Evolutionary conservation across 176 grass and related monocot species (phyloP).

Genomic region (Oryza officinalis): DNA sequence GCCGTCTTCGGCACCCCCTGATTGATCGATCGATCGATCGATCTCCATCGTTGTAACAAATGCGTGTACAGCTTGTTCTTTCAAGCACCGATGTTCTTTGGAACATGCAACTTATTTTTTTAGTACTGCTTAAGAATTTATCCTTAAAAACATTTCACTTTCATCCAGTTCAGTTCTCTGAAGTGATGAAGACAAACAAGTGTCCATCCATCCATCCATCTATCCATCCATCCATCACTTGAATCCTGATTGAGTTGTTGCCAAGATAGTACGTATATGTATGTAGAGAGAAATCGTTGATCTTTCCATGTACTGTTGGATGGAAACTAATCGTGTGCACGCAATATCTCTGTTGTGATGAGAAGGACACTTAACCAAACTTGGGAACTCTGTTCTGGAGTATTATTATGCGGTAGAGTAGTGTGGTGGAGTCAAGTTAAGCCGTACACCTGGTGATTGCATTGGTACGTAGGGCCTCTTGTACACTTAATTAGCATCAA

Average conservation of each 20-base stretch:
- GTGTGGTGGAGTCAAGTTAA: background rate
- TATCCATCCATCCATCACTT: background rate
- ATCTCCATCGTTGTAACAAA: background rate
- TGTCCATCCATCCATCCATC: background rate
- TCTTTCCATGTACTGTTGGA: no score
- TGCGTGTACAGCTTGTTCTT: background rate
- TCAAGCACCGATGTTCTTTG: background rate
- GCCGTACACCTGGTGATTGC: background rate
- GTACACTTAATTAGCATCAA: no score
- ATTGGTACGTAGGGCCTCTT: background rate
- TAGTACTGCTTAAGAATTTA: background rate
- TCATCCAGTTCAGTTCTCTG: background rate
- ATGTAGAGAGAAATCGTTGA: background rate
- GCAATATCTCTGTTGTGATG: background rate
- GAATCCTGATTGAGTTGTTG: no score
- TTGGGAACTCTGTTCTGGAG: background rate
- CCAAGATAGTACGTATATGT: no score
- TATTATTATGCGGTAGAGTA: background rate
- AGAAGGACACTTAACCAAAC: background rate
- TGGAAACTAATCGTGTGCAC: background rate
- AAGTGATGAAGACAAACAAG: background rate
- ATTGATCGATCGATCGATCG: background rate
- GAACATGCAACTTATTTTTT: background rate
- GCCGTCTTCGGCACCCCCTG: constrained; percentile 32
- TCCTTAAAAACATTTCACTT: no score